Evolutionary conservation across 2,329 filamentous ascomycete genomes (phyloP), one percentile per base, ranked within the genome.

Genomic region (Ophiostoma sp.): DNA sequence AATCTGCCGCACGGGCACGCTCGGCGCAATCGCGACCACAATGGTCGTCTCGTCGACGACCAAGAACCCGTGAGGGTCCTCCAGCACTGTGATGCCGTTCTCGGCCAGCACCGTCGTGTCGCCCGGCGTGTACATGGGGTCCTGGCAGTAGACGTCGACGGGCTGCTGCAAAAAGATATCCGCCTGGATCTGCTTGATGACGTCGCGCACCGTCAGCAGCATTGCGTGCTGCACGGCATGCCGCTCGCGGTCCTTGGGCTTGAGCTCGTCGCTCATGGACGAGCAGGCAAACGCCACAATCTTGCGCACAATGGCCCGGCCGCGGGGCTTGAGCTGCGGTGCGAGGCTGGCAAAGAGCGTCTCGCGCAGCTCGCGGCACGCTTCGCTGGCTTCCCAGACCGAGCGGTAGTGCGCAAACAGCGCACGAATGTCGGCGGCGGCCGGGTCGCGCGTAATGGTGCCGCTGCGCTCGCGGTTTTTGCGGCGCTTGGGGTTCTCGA

Each of bases 41-140:
- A 79, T 62, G 27, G 68, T 77, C 7, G 69, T 66, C 8, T 77
- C 75, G 71, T 79, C 77, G 1, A 79, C 72, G 52, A 75, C 75
- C 0, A 79, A 70, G 65, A 79, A 80, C 0, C 71, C 78, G 4
- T 73, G 48, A 0, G 79, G 78, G 69, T 79, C 75, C 1, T 76
- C 70, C 1, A 79, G 23, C n/a, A 78, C 74, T 3, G 69, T 70
- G 54, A 79, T 72, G 5, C 76, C 77, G 1, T 48, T 62, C 8
- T 67, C 68, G 7, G 64, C 35, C 8, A 79, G 75, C 10, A 76
- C 72, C 15, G 71, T 36, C 44, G 72, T 67, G 70, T 77, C 76
- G 23, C 71, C 54, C 0, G 44, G 65, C 1, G 52, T 67, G 71
- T 78, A 78, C 1, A 70, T 68, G 2, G 77, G 77, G 31, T 78